Base-by-base conservation (phyloP, 2,329 filamentous ascomycete genomes). In the Diaporthe citri region DNA sequence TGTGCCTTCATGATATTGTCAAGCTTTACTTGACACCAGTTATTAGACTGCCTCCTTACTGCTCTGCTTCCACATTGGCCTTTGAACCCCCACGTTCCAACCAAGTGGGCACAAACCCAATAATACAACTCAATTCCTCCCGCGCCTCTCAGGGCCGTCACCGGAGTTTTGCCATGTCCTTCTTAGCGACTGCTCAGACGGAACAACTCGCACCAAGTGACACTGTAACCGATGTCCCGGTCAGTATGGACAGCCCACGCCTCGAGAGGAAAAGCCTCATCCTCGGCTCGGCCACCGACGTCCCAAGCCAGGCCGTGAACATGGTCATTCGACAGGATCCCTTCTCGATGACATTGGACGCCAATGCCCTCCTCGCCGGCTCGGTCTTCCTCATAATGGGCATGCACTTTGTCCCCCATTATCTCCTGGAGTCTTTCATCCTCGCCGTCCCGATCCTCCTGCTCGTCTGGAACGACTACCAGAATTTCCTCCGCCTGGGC, bases 401-500 rank as follows among this genome's bases (percentile, higher is more conserved):
- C 77, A 87, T 91, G 79, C 88, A 90, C 78, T 85, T 88, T 73
- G 78, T 90, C 59, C 85, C 87, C 43, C 84, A 87, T 6, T 82
- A 82, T n/a, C 78, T 88, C 28, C 85, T 89, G 55, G 86, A 89
- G 77, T 80, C 86, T 67, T 79, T 91, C 66, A 85, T 92, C 69
- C 80, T 87, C 28, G 78, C 89, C n/a, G 81, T 87, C 10, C 89
- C 89, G 1, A 64, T 87, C 36, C 76, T 86, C 41, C 81, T 90
- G 9, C 85, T 89, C 75, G 83, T 94, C 79, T 90, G 91, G 80
- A 90, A 91, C 80, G 94, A 96, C 86, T 97, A 95, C 83, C 85
- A 87, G 71, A 93, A 92, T 81, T 97, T 95, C 84, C 86, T 96
- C 77, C 90, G 90, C 52, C 90, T 97, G 28, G 95, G 95, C 0